A percentile compares a stretch with the other conserved stretches of the same genome.
Conservation (phyloP, 2,329 filamentous ascomycete genomes). For the Orbilia oligospora region DNA sequence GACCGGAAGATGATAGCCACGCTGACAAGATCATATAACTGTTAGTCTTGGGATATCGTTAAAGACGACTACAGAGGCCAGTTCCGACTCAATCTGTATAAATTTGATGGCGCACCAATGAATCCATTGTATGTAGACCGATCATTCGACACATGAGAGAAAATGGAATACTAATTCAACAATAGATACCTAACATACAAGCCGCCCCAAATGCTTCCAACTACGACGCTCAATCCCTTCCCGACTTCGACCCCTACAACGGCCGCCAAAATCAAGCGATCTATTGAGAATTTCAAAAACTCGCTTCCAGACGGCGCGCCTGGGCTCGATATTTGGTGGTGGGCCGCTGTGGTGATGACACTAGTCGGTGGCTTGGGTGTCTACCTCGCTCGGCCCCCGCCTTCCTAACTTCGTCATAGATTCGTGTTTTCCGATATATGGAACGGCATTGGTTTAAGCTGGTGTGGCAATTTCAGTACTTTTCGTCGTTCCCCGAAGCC, state of each 20-base stretch:
- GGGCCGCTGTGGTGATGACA: constrained; percentile 70
- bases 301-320: constrained; percentile 65
- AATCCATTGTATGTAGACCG: constrained; percentile 74
- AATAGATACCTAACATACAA: constrained; percentile 71
- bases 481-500: background rate
- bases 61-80: constrained; percentile 75
- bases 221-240: constrained; percentile 75
- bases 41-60: constrained; percentile 67
- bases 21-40: background rate
- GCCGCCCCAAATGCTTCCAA: constrained; percentile 79
- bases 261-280: constrained; percentile 66
- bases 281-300: constrained; percentile 65
- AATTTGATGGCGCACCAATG: constrained; percentile 76
- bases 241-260: constrained; percentile 65
- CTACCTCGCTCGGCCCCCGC: constrained; percentile 10
- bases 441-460: background rate
- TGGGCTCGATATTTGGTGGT: constrained; percentile 70
- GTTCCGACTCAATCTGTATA: constrained; percentile 75
- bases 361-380: constrained; percentile 69
- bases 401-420: constrained; percentile 66
- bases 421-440: constrained; percentile 65
- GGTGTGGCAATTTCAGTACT: background rate
- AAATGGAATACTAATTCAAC: constrained; percentile 1
- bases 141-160: background rate
- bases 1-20: background rate